phyloP scores from a whole-genome alignment of 106 monocot genomes.

The Dioscorea dumetorum region DNA sequence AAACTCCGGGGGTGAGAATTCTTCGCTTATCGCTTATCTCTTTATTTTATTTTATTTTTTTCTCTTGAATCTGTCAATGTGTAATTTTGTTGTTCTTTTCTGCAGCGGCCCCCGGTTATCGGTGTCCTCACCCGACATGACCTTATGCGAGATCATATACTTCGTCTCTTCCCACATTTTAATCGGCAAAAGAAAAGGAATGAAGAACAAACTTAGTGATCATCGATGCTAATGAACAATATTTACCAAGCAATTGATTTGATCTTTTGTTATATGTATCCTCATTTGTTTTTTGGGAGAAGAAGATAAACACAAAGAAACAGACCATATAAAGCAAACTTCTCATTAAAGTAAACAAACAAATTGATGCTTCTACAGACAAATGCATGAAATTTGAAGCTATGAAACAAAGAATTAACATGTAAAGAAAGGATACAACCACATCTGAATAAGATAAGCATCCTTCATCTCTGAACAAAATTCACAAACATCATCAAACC shows the following conservation, averaged over 20 bases:
- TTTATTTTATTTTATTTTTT: background rate
- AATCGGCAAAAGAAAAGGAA: background rate
- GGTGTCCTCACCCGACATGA: slow-evolving; percentile 73
- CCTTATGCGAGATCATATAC: slow-evolving; percentile 64
- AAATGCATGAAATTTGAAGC: background rate
- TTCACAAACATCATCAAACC: slow-evolving; percentile 20
- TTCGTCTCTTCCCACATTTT: slow-evolving; percentile 38
- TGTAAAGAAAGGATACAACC: slow-evolving; percentile 42
- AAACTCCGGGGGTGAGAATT: slow-evolving; percentile 51
- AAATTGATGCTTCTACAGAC: too few species aligned
- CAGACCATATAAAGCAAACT: too few species aligned
- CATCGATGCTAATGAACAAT: too few species aligned
- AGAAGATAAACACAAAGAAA: too few species aligned
- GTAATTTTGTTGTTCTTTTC: background rate
- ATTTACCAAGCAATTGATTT: too few species aligned
- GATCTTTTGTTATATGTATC: too few species aligned
- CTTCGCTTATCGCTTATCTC: background rate
- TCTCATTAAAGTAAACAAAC: too few species aligned
- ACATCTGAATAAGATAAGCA: slow-evolving; percentile 38
- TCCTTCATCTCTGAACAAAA: slow-evolving; percentile 23
- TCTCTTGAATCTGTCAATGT: background rate
- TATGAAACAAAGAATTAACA: background rate
- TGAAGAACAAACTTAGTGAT: too few species aligned
- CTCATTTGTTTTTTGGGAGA: too few species aligned
- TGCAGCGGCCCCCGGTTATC: slow-evolving; percentile 56